Base-by-base conservation (phyloP, 257 asterid genomes). In the Henckelia pumila region DNA sequence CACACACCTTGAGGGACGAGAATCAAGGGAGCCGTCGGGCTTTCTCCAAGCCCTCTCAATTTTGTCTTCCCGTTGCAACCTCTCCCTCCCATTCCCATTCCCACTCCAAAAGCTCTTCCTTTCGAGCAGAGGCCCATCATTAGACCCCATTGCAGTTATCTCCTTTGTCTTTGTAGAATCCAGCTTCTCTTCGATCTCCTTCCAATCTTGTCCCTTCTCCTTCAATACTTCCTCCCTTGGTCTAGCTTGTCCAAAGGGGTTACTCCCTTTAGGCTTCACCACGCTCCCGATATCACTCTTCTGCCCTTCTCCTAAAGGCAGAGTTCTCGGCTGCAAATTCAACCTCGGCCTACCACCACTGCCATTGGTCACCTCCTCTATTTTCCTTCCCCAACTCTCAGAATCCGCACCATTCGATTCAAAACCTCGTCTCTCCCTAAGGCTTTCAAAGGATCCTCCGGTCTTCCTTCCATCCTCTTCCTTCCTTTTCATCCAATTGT, bases 1-100 rank as follows among this genome's bases (percentile, higher is more conserved):
- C 75, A 80, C 88, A 4, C 67, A 92, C 98, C 97, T 86, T 63
- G 71, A 73, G 11, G 96, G 82, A 68, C 75, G 82, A 78, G 83
- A 77, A 68, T 56, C 95, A 77, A 68, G 79, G 3, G 75, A 52
- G 47, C 50, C 87, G 4, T 55, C 87, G 4, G 88, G 89, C 79
- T 78, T 90, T 83, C 96, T 86, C 99, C 99, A 91, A 59, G 84
- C 79, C 79, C 78, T 75, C 78, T 84, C 96, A 20, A 75, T 71
- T 79, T 68, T 79, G 13, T 75, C 84, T 47, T 81, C 89, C 26
- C 61, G 77, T 64, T 73, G 84, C 61, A 37, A 62, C 69, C 78
- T 79, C 7, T 76, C 88, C 67, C 85, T 80, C 77, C 83, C 88
- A 65, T 73, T 84, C 25, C 94, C 87, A 78, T 73, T 84, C 25